Evolutionary conservation across 768 basidiomycete genomes (phyloP).

Genomic region (Suillus lakei): DNA sequence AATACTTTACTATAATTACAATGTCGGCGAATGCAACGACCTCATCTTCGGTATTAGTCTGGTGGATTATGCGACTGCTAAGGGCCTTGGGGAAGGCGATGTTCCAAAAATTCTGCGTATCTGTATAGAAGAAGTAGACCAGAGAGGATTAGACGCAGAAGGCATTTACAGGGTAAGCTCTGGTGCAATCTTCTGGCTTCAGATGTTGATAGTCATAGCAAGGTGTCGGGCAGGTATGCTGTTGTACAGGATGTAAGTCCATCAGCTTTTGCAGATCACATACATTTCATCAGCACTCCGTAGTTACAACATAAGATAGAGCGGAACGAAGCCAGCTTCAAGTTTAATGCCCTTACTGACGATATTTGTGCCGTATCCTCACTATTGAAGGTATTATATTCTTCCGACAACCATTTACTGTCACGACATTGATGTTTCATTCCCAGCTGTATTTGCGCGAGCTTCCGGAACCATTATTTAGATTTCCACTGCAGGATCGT

Average conservation of each 20-base stretch:
- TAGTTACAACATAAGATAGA: slow-evolving; percentile 89
- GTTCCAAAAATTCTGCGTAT: slow-evolving; percentile 81
- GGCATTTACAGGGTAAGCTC: slow-evolving; percentile 76
- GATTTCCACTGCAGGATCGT: slow-evolving; percentile 77
- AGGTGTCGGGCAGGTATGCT: slow-evolving; percentile 88
- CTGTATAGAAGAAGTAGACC: slow-evolving; percentile 84
- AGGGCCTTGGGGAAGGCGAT: slow-evolving; percentile 71
- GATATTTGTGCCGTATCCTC: slow-evolving; percentile 87
- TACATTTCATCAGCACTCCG: slow-evolving; percentile 10
- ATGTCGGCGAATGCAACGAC: slow-evolving; percentile 86
- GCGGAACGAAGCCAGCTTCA: slow-evolving; percentile 76
- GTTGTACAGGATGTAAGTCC: slow-evolving; percentile 76
- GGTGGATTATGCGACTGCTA: slow-evolving; percentile 86
- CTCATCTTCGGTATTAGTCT: slow-evolving; percentile 89
- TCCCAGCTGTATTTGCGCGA: slow-evolving; percentile 78
- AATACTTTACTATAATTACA: slow-evolving; percentile 74
- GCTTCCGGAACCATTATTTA: slow-evolving; percentile 90
- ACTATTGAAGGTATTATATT: slow-evolving; percentile 69
- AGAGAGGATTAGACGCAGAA: slow-evolving; percentile 75
- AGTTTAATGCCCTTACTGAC: slow-evolving; percentile 70
- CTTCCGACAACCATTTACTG: background rate
- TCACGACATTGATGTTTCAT: slow-evolving; percentile 8
- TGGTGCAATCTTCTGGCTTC: background rate
- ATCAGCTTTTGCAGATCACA: background rate
- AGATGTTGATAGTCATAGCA: slow-evolving; percentile 11